Evolutionary conservation across 768 basidiomycete species (phyloP).

Genomic region (Tricholoma hemisulphureum): DNA sequence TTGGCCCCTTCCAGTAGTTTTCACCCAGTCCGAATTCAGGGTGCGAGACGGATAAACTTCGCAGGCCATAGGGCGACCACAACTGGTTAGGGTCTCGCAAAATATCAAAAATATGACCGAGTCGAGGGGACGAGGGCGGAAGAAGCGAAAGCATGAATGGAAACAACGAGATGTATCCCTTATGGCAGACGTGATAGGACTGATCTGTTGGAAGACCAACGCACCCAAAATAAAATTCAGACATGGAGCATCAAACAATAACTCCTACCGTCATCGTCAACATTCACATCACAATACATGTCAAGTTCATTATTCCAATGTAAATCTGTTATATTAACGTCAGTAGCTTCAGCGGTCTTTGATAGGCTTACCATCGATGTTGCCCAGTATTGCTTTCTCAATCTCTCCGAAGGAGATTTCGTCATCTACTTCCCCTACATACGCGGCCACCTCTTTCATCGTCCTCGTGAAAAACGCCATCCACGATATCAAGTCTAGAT

Average conservation of each 20-base stretch:
- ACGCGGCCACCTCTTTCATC: constrained; percentile 87
- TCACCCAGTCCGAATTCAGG: constrained; percentile 90
- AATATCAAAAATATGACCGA: constrained; percentile 78
- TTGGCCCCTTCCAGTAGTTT: constrained; percentile 96
- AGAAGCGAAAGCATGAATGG: constrained; percentile 86
- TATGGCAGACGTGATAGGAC: constrained; percentile 86
- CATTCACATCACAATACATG: constrained; percentile 91
- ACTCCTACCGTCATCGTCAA: constrained; percentile 75
- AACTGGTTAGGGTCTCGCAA: constrained; percentile 79
- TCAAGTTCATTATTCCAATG: constrained; percentile 88
- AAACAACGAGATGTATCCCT: constrained; percentile 92
- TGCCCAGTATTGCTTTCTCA: constrained; percentile 76
- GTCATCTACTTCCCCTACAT: constrained; percentile 85
- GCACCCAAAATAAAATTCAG: background rate
- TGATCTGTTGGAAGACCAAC: constrained; percentile 58
- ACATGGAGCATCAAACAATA: background rate
- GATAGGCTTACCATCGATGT: constrained; percentile 69
- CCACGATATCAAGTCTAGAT: constrained; percentile 93
- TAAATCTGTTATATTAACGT: constrained; percentile 52
- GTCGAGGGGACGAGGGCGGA: constrained; percentile 70
- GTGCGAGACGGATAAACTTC: constrained; percentile 85
- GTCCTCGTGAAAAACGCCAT: constrained; percentile 95
- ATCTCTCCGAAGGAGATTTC: constrained; percentile 71
- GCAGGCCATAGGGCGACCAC: constrained; percentile 89
- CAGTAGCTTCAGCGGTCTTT: background rate